phyloP scores from a whole-genome alignment of 1,284 basidiomycete genomes.

The Puccinia coronata region DNA sequence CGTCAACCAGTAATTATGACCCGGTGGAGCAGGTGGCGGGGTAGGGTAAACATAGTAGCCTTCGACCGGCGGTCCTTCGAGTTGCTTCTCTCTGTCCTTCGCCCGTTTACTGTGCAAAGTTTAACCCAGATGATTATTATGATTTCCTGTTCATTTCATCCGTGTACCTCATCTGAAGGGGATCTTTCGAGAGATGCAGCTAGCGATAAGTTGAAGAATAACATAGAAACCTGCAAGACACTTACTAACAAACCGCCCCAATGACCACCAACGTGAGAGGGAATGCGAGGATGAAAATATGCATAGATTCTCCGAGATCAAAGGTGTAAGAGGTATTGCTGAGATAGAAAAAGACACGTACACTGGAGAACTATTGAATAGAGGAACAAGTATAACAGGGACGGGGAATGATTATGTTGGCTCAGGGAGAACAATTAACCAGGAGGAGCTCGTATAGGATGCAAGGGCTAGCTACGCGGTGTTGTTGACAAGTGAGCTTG shows the following conservation, averaged over 20 bases:
- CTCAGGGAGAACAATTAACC: not conserved
- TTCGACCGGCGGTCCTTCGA: constrained; percentile 9
- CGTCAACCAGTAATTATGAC: constrained; percentile 4
- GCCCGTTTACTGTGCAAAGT: not conserved
- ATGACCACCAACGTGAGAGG: constrained; percentile 1
- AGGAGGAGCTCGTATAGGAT: not conserved
- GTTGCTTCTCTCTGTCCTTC: not conserved
- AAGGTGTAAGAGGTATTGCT: not conserved
- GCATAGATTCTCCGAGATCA: not conserved
- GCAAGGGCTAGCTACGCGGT: not conserved
- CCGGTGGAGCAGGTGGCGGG: not conserved
- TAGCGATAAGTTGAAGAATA: not conserved
- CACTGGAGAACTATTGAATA: not conserved
- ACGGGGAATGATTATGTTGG: not conserved
- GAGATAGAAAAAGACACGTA: not conserved
- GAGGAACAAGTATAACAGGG: not conserved
- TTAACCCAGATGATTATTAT: not conserved
- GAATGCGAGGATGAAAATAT: constrained; percentile 7
- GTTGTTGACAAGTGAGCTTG: not conserved
- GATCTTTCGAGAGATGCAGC: not conserved
- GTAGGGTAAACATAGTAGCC: constrained; percentile 16
- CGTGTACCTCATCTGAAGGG: too few species aligned
- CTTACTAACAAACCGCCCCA: constrained; percentile 18
- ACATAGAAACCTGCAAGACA: not conserved
- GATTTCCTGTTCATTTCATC: not conserved